Percentiles rank a stretch among this genome's conserved stretches.
Evolutionary conservation across 352 stramenopile species (phyloP).

Genomic region (Phytophthora syringae): DNA sequence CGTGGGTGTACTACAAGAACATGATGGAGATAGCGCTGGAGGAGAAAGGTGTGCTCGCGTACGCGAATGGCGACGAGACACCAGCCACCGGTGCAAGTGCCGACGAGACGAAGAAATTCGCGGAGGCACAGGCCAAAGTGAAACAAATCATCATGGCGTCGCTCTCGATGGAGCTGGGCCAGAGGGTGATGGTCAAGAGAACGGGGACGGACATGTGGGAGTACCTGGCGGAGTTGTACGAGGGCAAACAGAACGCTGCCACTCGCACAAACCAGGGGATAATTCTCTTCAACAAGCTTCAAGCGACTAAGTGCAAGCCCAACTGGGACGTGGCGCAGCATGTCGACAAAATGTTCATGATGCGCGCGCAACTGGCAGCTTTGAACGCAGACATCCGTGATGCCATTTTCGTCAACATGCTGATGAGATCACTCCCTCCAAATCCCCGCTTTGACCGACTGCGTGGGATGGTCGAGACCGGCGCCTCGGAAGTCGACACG

Average conservation of each 20-base stretch:
- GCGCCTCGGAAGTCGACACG: no score
- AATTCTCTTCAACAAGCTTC: no score
- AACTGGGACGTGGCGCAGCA: no score
- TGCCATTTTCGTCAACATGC: no score
- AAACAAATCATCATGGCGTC: slow-evolving; percentile 11
- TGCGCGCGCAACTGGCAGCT: no score
- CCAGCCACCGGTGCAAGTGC: neutral
- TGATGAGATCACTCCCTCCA: no score
- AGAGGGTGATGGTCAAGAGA: slow-evolving; percentile 13
- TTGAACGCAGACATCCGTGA: no score
- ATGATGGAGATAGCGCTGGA: slow-evolving; percentile 2
- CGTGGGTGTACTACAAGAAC: neutral
- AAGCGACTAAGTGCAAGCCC: no score
- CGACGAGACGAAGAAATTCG: slow-evolving; percentile 5
- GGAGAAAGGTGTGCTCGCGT: neutral
- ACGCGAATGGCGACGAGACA: neutral
- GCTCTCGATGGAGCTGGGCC: slow-evolving; percentile 11
- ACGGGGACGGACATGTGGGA: neutral
- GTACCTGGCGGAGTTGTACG: neutral
- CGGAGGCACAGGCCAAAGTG: slow-evolving; percentile 8
- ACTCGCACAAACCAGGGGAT: neutral
- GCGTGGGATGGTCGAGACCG: no score
- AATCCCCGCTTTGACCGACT: no score
- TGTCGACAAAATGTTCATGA: no score
- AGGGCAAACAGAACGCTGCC: neutral